Base-by-base conservation (phyloP, 2,329 filamentous ascomycete genomes). In the Exophiala oligosperma region DNA sequence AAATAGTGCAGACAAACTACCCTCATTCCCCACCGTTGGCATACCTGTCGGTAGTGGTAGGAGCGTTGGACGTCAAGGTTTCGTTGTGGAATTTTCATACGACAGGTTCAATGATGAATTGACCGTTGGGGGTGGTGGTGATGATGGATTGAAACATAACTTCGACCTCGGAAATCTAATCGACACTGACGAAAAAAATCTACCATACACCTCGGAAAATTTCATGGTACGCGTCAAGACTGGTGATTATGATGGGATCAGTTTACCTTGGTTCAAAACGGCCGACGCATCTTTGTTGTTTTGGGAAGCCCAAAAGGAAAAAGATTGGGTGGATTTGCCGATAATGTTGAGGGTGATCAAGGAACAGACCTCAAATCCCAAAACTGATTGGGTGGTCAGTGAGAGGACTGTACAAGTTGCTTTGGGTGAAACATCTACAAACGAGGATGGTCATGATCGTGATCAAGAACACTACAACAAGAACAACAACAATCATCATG, bases 281-380 rank as follows among this genome's bases (percentile, higher is more conserved):
- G 58, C 58, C 14, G 58, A 61, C 29, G 54, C 54, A 6, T 38
- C 54, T 23, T 38, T 61, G 49, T 26, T 61, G 29, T 61, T 48
- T 23, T 61, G 51, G 54, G 58, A 61, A 14, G 51, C 57, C 17
- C 17, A 17, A 17, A 28, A 54, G 49, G 2, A 24, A 3, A 44
- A 57, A 4, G 17, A 35, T 9, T 35, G 21, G 7, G 49, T 37
- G 3, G 17, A 50, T 35, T 1, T 57, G 28, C 54, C 58, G 43
- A 28, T 61, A 28, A 29, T 50, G 9, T 11, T 54, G 14, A 29
- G 40, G 37, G 24, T 48, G 9, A 35, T 32, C 12, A n/a, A 32
- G 11, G 35, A 49, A 21, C 32, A 35, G 17, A 53, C 41, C n/a
- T 21, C 2, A 26, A 2, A 23, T 11, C 11, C 40, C 3, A 7